A percentile compares a stretch with the other conserved stretches of the same genome.
phyloP scores from a whole-genome alignment of 2,329 filamentous ascomycete genomes.

The Trichoderma polysporum region DNA sequence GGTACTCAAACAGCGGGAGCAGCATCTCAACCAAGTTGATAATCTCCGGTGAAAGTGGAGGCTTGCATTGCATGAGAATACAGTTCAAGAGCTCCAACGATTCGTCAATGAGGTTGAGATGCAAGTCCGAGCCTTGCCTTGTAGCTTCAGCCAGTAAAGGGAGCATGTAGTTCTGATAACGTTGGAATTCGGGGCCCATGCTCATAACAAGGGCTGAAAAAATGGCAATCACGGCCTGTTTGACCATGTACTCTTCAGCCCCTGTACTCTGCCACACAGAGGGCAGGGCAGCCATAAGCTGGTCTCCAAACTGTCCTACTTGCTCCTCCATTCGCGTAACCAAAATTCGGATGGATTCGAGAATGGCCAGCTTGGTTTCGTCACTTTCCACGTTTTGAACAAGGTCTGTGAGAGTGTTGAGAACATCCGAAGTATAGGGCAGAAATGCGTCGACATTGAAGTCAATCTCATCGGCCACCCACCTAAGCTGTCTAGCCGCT shows the following conservation, averaged over 20 bases:
- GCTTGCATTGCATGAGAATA: conserved; percentile 65
- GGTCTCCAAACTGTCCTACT: conserved; percentile 68
- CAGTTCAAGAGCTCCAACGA: conserved; percentile 85
- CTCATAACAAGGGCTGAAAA: conserved; percentile 82
- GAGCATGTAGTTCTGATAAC: conserved; percentile 77
- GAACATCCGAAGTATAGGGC: conserved; percentile 71
- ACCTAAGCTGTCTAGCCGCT: conserved; percentile 79
- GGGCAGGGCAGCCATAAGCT: conserved; percentile 78
- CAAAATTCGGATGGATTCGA: conserved; percentile 80
- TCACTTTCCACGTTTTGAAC: conserved; percentile 76
- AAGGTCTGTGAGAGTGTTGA: conserved; percentile 73
- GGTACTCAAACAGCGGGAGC: conserved; percentile 66
- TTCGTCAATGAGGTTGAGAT: conserved; percentile 86
- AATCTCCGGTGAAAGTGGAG: conserved; percentile 62
- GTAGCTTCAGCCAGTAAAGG: conserved; percentile 81
- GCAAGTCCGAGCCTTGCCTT: conserved; percentile 70
- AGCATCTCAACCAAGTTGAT: conserved; percentile 61
- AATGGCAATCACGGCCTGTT: conserved; percentile 86
- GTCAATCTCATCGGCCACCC: conserved; percentile 79
- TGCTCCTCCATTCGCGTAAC: conserved; percentile 79
- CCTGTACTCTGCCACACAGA: conserved; percentile 81
- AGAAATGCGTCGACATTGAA: conserved; percentile 73
- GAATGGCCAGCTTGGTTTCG: conserved; percentile 85
- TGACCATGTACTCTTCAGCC: conserved; percentile 82
- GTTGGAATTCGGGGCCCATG: conserved; percentile 73